Conservation (phyloP, 2,329 filamentous ascomycete genomes). For the Aspergillus fischeri region DNA sequence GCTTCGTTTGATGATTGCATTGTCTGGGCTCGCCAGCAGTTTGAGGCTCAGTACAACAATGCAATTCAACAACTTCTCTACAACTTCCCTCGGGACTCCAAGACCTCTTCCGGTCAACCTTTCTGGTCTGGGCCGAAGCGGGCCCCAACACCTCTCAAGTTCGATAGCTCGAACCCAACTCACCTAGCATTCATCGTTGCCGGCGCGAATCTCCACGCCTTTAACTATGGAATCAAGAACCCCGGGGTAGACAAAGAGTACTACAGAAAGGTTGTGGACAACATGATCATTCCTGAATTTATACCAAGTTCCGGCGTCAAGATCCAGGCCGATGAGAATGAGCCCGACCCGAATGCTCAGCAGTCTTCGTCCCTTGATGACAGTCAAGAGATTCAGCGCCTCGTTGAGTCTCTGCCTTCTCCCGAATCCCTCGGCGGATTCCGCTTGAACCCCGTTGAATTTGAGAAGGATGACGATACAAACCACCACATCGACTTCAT, state of each 20-base stretch:
- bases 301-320: constrained; percentile 84
- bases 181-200: constrained; percentile 86
- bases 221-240: constrained; percentile 96
- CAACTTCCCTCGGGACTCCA: constrained; percentile 95
- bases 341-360: constrained; percentile 82
- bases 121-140: constrained; percentile 99
- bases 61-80: constrained; percentile 91
- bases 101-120: constrained; percentile 78
- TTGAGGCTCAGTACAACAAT: constrained; percentile 96
- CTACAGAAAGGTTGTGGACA: constrained; percentile 76
- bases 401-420: constrained; percentile 69
- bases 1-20: constrained; percentile 94
- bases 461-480: constrained; percentile 97
- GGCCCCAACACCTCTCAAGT: constrained; percentile 85
- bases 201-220: constrained; percentile 88
- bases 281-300: constrained; percentile 95
- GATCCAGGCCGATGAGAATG: constrained; percentile 94
- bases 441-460: constrained; percentile 87
- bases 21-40: constrained; percentile 87
- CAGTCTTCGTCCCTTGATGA: constrained; percentile 60
- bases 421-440: constrained; percentile 80
- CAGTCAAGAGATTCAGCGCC: constrained; percentile 67
- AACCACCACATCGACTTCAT: constrained; percentile 99
- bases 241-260: constrained; percentile 66
- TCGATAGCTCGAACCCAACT: constrained; percentile 76